phyloP scores from a whole-genome alignment of 1,284 basidiomycete species.

The Tilletiaria anomala region DNA sequence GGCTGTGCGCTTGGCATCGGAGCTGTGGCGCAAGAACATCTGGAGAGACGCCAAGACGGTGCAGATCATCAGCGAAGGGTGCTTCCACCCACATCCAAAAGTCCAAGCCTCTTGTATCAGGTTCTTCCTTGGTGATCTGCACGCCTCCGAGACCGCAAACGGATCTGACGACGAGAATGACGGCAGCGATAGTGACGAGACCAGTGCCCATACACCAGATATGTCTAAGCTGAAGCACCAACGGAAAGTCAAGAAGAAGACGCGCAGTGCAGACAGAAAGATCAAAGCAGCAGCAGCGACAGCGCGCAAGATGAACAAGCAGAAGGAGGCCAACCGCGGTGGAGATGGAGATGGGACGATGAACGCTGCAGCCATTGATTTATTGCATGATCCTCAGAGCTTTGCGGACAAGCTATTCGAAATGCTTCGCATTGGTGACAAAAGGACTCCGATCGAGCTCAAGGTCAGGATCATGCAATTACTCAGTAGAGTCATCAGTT shows the following conservation, averaged over 20 bases:
- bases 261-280: conserved; percentile 27
- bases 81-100: conserved; percentile 83
- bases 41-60: conserved; percentile 93
- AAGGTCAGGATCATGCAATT: conserved; percentile 96
- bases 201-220: conserved; percentile 16
- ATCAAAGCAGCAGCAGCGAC: conserved; percentile 28
- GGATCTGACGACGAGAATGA: conserved; percentile 10
- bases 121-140: conserved; percentile 71
- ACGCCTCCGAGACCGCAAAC: conserved; percentile 23
- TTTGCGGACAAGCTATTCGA: conserved; percentile 92
- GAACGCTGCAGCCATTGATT: conserved; percentile 85
- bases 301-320: conserved; percentile 20
- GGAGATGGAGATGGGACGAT: conserved; percentile 34
- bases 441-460: conserved; percentile 66
- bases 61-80: conserved; percentile 77
- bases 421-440: conserved; percentile 57
- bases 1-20: conserved; percentile 86
- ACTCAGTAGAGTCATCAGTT: conserved; percentile 82
- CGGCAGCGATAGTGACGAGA: conserved; percentile 11
- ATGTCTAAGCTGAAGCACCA: conserved; percentile 27
- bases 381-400: conserved; percentile 87
- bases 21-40: conserved; percentile 83
- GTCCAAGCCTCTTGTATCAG: conserved; percentile 92
- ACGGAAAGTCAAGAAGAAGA: conserved; percentile 37
- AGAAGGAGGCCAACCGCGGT: conserved; percentile 15